phyloP scores from a whole-genome alignment of 148 eudicot species.

The Rhododendron vialii region DNA sequence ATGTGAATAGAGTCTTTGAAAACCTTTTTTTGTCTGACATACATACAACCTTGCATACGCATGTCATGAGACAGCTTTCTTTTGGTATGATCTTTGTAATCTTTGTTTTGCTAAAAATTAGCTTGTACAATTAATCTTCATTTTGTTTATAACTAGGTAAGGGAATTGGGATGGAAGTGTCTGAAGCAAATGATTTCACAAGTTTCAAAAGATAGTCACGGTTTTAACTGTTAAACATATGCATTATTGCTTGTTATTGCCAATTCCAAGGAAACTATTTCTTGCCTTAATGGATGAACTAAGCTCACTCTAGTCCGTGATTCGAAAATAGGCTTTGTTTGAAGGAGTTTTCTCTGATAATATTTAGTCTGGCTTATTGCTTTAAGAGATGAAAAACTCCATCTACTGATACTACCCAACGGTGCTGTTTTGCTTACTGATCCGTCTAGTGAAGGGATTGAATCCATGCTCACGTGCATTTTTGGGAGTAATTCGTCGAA shows the following conservation, averaged over 20 bases:
- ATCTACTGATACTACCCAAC: background rate
- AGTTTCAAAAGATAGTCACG: background rate
- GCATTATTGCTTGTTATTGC: background rate
- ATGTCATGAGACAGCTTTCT: background rate
- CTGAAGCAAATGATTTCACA: background rate
- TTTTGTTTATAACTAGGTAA: background rate
- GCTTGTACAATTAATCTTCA: background rate
- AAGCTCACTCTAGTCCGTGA: background rate
- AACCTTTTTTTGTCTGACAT: background rate
- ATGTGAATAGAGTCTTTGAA: background rate
- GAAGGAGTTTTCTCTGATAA: background rate
- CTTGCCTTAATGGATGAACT: background rate
- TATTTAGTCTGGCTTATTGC: background rate
- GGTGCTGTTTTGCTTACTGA: background rate
- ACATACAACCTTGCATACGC: background rate
- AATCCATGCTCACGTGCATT: background rate
- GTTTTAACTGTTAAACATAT: background rate
- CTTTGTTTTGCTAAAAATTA: background rate
- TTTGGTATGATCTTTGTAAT: background rate
- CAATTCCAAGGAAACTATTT: background rate
- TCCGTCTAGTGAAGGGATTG: background rate
- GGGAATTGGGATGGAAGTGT: background rate
- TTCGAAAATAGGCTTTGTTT: background rate
- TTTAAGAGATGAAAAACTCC: background rate
- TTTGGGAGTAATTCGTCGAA: background rate